Evolutionary conservation across 2,329 filamentous ascomycete species (phyloP).

Genomic region (Diaporthe sp.): DNA sequence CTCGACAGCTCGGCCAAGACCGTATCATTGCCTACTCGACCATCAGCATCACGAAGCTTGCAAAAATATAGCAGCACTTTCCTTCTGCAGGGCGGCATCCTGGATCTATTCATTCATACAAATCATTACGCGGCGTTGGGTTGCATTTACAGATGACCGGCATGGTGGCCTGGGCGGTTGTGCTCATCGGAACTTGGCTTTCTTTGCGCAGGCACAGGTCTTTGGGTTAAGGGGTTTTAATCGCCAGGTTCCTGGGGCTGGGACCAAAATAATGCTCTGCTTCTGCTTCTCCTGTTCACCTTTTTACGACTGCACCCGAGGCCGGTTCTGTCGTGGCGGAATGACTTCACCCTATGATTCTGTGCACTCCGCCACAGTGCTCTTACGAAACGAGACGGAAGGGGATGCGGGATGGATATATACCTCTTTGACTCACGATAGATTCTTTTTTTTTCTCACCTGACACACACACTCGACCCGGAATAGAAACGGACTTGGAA

Average conservation of each 20-base stretch:
- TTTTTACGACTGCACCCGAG: conserved; percentile 31
- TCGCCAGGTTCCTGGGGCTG: conserved; percentile 33
- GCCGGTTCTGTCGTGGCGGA: conserved; percentile 17
- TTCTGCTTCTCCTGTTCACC: conserved; percentile 23
- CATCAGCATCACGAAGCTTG: conserved; percentile 26
- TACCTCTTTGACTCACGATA: conserved; percentile 30
- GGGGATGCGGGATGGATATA: conserved; percentile 33
- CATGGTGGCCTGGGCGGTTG: conserved; percentile 26
- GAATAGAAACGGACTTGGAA: conserved; percentile 34
- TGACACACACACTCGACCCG: conserved; percentile 15
- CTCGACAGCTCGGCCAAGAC: conserved; percentile 5
- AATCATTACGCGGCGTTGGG: conserved; percentile 40
- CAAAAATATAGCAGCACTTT: conserved; percentile 7
- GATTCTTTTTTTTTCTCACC: not conserved
- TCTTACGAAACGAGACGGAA: conserved; percentile 34
- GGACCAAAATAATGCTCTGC: conserved; percentile 37
- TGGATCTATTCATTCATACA: conserved; percentile 15
- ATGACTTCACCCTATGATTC: conserved; percentile 30
- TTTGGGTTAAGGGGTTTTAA: conserved; percentile 35
- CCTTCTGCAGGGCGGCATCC: conserved; percentile 22
- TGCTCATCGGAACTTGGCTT: conserved; percentile 20
- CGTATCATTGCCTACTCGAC: not conserved
- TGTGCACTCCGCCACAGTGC: conserved; percentile 20
- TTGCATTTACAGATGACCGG: conserved; percentile 37
- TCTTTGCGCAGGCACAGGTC: conserved; percentile 26